Conservation (phyloP, 1,139 yeast species). For the Hyphopichia buzzinii region DNA sequence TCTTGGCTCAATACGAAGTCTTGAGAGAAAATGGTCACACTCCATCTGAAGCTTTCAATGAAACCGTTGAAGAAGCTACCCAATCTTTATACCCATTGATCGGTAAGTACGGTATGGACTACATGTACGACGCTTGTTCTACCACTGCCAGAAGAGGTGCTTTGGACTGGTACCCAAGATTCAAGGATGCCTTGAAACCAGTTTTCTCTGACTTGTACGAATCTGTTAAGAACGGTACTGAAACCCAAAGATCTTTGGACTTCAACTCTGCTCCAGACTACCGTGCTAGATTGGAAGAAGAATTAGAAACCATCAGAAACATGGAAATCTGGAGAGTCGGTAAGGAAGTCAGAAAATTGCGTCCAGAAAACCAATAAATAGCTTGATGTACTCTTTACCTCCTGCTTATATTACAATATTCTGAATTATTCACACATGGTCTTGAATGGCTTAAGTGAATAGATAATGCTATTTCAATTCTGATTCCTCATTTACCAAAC, state of each 20-base stretch:
- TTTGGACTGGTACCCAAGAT: conserved; percentile 98
- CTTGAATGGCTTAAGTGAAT: conserved; percentile 29
- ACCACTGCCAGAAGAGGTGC: conserved; percentile 99
- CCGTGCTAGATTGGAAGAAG: conserved; percentile 94
- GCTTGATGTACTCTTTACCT: neutral
- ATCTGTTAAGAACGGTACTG: conserved; percentile 92
- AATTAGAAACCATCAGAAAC: conserved; percentile 87
- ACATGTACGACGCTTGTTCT: conserved; percentile 99
- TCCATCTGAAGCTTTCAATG: conserved; percentile 99
- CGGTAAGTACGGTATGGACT: conserved; percentile 99
- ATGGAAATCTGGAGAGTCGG: conserved; percentile 99
- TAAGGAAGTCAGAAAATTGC: conserved; percentile 98
- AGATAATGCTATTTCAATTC: conserved; percentile 3
- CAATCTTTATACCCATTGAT: conserved; percentile 98
- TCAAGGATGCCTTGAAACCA: conserved; percentile 98
- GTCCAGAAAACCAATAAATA: conserved; percentile 92
- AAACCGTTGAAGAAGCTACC: conserved; percentile 99
- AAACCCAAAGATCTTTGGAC: conserved; percentile 96
- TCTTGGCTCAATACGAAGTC: conserved; percentile 99
- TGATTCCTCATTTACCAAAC: conserved; percentile 24
- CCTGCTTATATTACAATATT: neutral
- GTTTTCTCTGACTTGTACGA: conserved; percentile 95
- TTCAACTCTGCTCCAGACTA: conserved; percentile 97
- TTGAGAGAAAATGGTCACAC: conserved; percentile 99
- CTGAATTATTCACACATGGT: conserved; percentile 20